Base-by-base conservation (phyloP, 2,329 filamentous ascomycete genomes). In the Trichoderma lentiforme region DNA sequence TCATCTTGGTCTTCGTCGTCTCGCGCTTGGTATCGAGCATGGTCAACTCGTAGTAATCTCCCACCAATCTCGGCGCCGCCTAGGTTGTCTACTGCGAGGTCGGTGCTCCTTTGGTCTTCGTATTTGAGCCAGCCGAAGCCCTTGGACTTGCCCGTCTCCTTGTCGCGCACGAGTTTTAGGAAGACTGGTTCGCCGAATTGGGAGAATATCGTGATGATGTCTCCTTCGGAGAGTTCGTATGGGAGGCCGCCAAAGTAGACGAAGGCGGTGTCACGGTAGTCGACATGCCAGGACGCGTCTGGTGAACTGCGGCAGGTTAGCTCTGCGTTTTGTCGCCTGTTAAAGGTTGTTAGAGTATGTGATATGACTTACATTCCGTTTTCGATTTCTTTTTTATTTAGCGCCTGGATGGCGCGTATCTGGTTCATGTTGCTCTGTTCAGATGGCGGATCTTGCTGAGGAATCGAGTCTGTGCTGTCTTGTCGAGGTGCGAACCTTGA, bases 61-160 rank as follows among this genome's bases (percentile, higher is more conserved):
- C 94, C 95, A 79, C 93, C 86, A 21, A 99, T 90, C 34, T 90
- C 92, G 9, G 95, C 92, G 36, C 96, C 96, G 51, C 94, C 93
- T 6, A 99, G 84, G 80, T 99, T 99, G 83, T 99, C 96, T 11
- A 99, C 97, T 0, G 97, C 96, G 56, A 99, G 84, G 82, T 98
- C 95, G 74, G 93, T 97, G 83, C 95, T 98, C 76, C 95, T 88
- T 84, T 99, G 96, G 82, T 99, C 95, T 81, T 99, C 96, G 82
- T 98, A 99, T 80, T 99, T 99, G 72, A 99, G 87, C 87, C 97
- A 99, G 3, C 92, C 94, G 79, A 98, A 99, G 0, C 96, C 96
- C 75, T 92, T 92, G 73, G 93, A 97, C 83, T 97, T 98, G 73
- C 96, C 96, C 0, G 95, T 97, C 80, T 98, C 97, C 80, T 96